Evolutionary conservation across 768 basidiomycete species (phyloP).

Genomic region (Lentinula edodes): DNA sequence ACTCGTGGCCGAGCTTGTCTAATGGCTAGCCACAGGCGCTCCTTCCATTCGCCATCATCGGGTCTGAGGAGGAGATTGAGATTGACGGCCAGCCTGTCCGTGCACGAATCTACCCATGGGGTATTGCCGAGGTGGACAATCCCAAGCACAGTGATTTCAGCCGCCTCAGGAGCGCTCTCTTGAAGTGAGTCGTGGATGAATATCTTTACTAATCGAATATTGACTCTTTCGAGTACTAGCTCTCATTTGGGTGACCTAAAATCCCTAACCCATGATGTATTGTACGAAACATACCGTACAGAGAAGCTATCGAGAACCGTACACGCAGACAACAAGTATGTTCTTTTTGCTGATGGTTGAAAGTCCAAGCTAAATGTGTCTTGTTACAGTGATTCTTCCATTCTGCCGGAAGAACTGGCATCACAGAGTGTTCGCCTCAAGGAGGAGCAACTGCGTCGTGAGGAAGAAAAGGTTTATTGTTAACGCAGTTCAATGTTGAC

Average conservation of each 20-base stretch:
- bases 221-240: constrained; percentile 31
- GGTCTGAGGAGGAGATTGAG: constrained; percentile 95
- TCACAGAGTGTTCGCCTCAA: constrained; percentile 96
- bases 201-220: neutral
- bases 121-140: constrained; percentile 97
- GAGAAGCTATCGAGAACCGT: constrained; percentile 94
- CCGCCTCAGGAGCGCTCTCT: constrained; percentile 82
- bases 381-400: constrained; percentile 67
- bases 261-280: constrained; percentile 85
- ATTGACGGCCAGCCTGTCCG: constrained; percentile 88
- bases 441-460: constrained; percentile 95
- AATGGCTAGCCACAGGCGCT: constrained; percentile 48
- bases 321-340: constrained; percentile 68
- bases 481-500: neutral
- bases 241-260: constrained; percentile 95
- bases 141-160: constrained; percentile 99
- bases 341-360: constrained; percentile 9
- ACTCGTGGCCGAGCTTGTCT: neutral
- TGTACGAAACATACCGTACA: constrained; percentile 97
- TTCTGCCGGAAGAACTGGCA: constrained; percentile 94
- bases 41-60: constrained; percentile 95
- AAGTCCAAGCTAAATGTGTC: constrained; percentile 17
- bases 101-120: constrained; percentile 97
- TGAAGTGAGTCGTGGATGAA: constrained; percentile 53
- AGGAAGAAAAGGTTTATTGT: constrained; percentile 83